phyloP scores from a whole-genome alignment of 495 filamentous ascomycete genomes.

The Cercophora scortea region DNA sequence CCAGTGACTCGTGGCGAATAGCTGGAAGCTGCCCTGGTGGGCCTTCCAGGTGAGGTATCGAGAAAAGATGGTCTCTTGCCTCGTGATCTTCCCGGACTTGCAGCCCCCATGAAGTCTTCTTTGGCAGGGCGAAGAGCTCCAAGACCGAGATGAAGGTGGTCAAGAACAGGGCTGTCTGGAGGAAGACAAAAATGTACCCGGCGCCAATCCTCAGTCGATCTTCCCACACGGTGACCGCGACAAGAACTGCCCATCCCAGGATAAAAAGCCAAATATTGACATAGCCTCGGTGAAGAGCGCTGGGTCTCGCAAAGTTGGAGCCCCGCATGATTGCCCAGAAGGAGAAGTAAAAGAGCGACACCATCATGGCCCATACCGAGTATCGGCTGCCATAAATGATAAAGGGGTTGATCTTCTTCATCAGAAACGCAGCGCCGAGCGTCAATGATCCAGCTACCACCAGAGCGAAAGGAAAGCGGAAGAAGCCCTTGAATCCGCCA shows the following conservation, averaged over 20 bases:
- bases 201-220: conserved; percentile 63
- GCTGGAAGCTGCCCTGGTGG: conserved; percentile 15
- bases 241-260: conserved; percentile 62
- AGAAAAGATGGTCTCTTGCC: conserved; percentile 26
- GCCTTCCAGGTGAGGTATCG: conserved; percentile 22
- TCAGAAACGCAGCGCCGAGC: conserved; percentile 65
- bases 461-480: conserved; percentile 75
- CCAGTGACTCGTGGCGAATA: conserved; percentile 10
- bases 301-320: conserved; percentile 75
- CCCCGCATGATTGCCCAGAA: conserved; percentile 82
- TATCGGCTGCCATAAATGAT: conserved; percentile 84
- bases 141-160: conserved; percentile 63
- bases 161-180: conserved; percentile 66
- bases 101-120: conserved; percentile 55
- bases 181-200: conserved; percentile 77
- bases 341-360: conserved; percentile 69
- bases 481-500: conserved; percentile 72
- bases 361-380: conserved; percentile 79
- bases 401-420: conserved; percentile 76
- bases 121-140: conserved; percentile 73
- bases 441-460: conserved; percentile 58
- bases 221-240: conserved; percentile 64
- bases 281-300: conserved; percentile 76
- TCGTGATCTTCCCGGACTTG: conserved; percentile 40
- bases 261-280: conserved; percentile 76